Evolutionary conservation across 1,284 basidiomycete species (phyloP), one percentile per base, ranked within the genome.

Genomic region (Pseudozyma sp.): DNA sequence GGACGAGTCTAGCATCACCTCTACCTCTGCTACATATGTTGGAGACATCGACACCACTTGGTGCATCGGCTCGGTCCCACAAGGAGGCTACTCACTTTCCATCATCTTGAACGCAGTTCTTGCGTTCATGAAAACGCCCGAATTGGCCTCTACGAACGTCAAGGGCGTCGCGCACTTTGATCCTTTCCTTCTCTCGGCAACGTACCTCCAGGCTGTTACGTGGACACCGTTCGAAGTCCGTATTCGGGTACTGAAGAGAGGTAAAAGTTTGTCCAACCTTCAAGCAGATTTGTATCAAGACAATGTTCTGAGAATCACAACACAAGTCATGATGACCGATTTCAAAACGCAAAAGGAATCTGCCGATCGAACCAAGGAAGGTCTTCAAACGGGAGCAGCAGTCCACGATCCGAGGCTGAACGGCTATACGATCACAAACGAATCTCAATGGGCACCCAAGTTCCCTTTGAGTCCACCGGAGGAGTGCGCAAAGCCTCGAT

Each of bases 11-110:
- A 58, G 14, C 43, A 57, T 74, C 54, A 62, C 59, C 2, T 16
- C 47, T n/a, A 52, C 62, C 4, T 56, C 38, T 2, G 59, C 59
- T 16, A 59, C 45, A 0, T 75, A 70, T 35, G 39, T 5, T 21
- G 72, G 67, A 12, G 21, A 7, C 6, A 63, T 75, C 58, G 72
- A 76, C 34, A 52, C 59, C 0, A 67, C 60, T 0, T 77, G 75
- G 75, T 77, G 75, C 40, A 77, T 77, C 52, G 70, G 70, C 10
- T 70, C 65, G 0, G 70, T 77, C 0, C 75, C 75, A 1, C 59
- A 77, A 35, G 75, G 75, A 21, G 75, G 75, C 19, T 77, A 77
- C 39, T 77, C 75, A 21, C 63, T 77, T 4, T 62, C 53, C 8
- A 60, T 77, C 54, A 59, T 77, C 45, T 52, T 70, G 19, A 77